Base-by-base conservation (phyloP, 257 asterid species). In the Jasminum sambac region DNA sequence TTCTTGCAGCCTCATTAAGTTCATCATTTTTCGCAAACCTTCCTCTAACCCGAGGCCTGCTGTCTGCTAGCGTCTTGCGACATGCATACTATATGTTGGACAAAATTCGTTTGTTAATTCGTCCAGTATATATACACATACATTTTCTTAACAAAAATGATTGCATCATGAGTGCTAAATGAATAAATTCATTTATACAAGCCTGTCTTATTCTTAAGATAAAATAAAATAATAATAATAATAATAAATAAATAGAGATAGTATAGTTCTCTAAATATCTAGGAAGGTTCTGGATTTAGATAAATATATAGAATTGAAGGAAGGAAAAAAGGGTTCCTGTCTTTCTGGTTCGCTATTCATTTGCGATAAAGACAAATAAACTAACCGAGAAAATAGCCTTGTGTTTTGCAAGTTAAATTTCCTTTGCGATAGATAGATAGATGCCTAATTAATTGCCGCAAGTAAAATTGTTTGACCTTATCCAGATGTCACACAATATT, bases 41-140 rank as follows among this genome's bases (percentile, higher is more conserved):
- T 64, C 98, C 98, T 80, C 96, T 80, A 11, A 91, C 98, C 8
- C 98, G 82, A 9, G 98, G 98, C 79, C 98, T 79, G 70, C 96
- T 89, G 72, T 91, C 98, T 52, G 98, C 98, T 11, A 91, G 84
- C 41, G 96, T 91, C 82, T 91, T 91, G 42, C 98, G 90, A 74
- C 98, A 91, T 10, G 96, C 96, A 76, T 91, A 91, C 98, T 5
- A 19, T 36, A 17, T 23, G n/a, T 50, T 21, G 61, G 21, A 19
- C 61, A 52, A 52, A 17, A 11, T 8, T 8, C 8, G 11, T 23
- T 55, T 23, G 30, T 55, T 34, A 55, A 55, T 55, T 55, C 36
- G n/a, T n/a, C n/a, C 17, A 50, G 19, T 9, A 50, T 17, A 50
- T 50, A 5, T 48, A 11, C 6, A 48, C 17, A 6, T 21, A 16